phyloP scores from a whole-genome alignment of 768 basidiomycete species.

The Erythrobasidium yunnanense region DNA sequence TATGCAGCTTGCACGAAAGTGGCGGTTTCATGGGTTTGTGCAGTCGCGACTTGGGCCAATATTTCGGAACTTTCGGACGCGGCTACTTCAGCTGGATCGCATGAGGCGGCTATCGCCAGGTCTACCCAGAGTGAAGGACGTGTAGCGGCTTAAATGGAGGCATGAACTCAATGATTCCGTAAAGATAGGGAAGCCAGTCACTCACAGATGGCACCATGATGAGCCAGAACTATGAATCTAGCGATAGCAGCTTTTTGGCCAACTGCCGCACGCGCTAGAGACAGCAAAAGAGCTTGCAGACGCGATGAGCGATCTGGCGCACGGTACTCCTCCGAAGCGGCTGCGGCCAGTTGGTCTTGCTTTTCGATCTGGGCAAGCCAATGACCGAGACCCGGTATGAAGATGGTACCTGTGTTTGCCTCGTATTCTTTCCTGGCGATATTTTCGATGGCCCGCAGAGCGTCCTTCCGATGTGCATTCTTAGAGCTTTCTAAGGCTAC shows the following conservation, averaged over 20 bases:
- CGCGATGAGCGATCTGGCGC: not conserved
- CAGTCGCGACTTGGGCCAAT: constrained; percentile 25
- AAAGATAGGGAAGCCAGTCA: no score
- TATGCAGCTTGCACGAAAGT: constrained; percentile 52
- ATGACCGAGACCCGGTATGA: constrained; percentile 52
- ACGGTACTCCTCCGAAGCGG: not conserved
- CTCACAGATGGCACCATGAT: not conserved
- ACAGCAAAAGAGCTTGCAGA: not conserved
- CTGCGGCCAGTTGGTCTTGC: not conserved
- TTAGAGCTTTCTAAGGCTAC: constrained; percentile 54
- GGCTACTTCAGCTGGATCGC: constrained; percentile 29
- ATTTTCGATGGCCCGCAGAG: constrained; percentile 46
- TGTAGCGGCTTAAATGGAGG: no score
- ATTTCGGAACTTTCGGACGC: constrained; percentile 7
- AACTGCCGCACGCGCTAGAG: not conserved
- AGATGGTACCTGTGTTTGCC: constrained; percentile 46
- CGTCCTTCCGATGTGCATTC: constrained; percentile 50
- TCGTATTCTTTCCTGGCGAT: constrained; percentile 45
- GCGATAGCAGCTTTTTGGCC: not conserved
- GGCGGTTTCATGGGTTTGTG: not conserved
- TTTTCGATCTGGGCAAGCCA: constrained; percentile 11
- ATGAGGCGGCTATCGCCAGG: constrained; percentile 22
- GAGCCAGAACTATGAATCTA: not conserved
- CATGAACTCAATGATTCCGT: no score
- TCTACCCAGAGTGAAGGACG: constrained; percentile 27